Conservation (phyloP, 2,329 filamentous ascomycete species). For the Cadophora luteo-olivacea region DNA sequence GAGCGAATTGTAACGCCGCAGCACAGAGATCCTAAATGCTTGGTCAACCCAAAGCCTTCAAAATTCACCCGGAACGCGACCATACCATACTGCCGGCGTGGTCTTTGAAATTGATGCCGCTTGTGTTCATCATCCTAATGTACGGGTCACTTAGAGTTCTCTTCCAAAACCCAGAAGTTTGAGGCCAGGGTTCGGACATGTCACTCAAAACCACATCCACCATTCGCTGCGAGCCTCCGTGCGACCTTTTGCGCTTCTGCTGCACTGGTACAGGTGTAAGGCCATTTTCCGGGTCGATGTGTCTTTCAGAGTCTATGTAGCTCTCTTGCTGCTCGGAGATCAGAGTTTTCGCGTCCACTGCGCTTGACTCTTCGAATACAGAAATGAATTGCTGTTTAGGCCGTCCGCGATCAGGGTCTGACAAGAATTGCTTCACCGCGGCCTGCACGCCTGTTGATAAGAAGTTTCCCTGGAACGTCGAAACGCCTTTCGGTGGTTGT, state of each 20-base stretch:
- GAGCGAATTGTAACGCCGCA: slow-evolving; percentile 84
- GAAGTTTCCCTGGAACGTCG: slow-evolving; percentile 94
- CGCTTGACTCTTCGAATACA: background rate
- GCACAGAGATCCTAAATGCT: slow-evolving; percentile 79
- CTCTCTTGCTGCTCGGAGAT: slow-evolving; percentile 53
- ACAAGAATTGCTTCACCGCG: slow-evolving; percentile 78
- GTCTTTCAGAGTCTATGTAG: slow-evolving; percentile 71
- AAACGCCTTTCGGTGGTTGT: slow-evolving; percentile 89
- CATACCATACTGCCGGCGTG: slow-evolving; percentile 94
- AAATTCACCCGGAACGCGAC: slow-evolving; percentile 17
- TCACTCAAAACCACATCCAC: slow-evolving; percentile 97
- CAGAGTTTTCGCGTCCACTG: background rate
- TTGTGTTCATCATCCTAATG: slow-evolving; percentile 99
- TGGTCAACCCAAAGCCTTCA: background rate
- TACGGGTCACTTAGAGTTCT: slow-evolving; percentile 95
- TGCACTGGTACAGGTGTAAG: slow-evolving; percentile 42
- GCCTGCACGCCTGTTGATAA: slow-evolving; percentile 75
- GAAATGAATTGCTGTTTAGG: slow-evolving; percentile 44
- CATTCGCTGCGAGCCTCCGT: slow-evolving; percentile 57
- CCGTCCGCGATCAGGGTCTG: slow-evolving; percentile 65
- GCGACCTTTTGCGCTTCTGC: slow-evolving; percentile 45
- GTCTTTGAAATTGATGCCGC: slow-evolving; percentile 83
- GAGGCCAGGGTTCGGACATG: slow-evolving; percentile 97
- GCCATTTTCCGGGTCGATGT: slow-evolving; percentile 41
- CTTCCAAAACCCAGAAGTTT: slow-evolving; percentile 78